Conservation (phyloP, 192 early-diverging fungal genomes). For the Tieghemiomyces parasiticus region DNA sequence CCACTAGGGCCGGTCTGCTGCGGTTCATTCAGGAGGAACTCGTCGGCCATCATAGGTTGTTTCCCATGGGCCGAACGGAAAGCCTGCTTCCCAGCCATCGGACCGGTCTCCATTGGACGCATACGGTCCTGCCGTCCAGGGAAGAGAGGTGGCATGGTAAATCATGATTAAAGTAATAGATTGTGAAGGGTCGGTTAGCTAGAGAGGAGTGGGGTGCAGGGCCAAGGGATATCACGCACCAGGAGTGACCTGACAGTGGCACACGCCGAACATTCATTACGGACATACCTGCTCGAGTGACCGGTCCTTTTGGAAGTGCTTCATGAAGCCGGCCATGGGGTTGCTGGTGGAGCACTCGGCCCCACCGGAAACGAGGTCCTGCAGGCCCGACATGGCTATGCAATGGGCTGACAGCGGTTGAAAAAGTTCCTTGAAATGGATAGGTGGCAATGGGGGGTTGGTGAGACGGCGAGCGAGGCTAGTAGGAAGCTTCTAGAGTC, state of each 20-base stretch:
- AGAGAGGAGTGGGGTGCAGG: neutral
- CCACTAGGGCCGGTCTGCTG: constrained; percentile 8
- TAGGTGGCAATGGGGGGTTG: too few relatives aligned
- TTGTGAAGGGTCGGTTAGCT: neutral
- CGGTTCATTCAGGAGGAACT: constrained; percentile 29
- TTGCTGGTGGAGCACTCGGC: constrained; percentile 68
- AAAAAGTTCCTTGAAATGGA: too few relatives aligned
- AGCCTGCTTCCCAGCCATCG: constrained; percentile 6
- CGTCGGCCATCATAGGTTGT: neutral
- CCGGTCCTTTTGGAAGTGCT: constrained; percentile 62
- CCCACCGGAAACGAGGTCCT: constrained; percentile 40
- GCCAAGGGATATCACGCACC: neutral
- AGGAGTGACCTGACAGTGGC: neutral
- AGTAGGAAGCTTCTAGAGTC: too few relatives aligned
- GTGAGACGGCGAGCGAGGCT: too few relatives aligned
- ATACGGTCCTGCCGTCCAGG: constrained; percentile 22
- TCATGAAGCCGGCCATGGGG: constrained; percentile 58
- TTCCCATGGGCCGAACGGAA: neutral
- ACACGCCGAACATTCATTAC: neutral
- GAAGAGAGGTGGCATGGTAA: constrained; percentile 14
- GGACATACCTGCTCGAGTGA: constrained; percentile 57
- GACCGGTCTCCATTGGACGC: constrained; percentile 14
- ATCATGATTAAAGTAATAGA: neutral
- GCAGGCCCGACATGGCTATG: constrained; percentile 35
- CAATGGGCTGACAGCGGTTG: too few relatives aligned